These are phyloP conservation scores for Sisymbrium altissimum DNA, from an alignment of 345 rosid genomes.

Conservation along the genomic window DNA sequence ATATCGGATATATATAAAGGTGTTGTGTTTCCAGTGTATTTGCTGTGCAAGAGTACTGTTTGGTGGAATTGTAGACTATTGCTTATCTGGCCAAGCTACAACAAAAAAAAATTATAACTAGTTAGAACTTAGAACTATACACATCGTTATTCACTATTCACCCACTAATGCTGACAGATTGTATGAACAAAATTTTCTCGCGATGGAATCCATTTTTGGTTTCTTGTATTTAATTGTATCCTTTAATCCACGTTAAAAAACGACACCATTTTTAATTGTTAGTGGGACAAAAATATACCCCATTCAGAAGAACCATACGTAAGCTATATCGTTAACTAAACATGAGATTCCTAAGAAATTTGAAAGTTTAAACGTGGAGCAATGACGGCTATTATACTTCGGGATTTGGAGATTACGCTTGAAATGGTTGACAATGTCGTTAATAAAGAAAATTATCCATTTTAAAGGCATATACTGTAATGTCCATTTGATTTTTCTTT, in stretches of 20 bases:
- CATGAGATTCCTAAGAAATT: not conserved
- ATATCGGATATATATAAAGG: too few relatives aligned
- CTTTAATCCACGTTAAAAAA: not conserved
- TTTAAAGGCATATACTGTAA: not conserved
- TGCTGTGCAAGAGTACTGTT: not conserved
- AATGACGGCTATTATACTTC: not conserved
- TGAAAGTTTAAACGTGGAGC: not conserved
- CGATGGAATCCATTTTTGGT: not conserved
- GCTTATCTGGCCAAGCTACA: not conserved
- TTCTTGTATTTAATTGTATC: not conserved
- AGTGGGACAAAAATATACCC: not conserved
- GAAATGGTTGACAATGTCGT: slow-evolving; percentile 14
- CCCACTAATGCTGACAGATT: not conserved
- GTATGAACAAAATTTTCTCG: not conserved
- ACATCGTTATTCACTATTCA: not conserved
- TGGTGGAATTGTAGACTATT: not conserved
- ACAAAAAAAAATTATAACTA: not conserved
- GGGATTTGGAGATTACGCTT: slow-evolving; percentile 14
- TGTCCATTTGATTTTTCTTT: slow-evolving; percentile 8
- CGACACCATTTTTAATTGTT: not conserved
- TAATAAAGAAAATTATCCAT: slow-evolving; percentile 11
- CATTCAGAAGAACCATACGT: slow-evolving; percentile 3
- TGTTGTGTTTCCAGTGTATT: not conserved
- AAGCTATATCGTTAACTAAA: not conserved
- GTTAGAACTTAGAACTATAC: not conserved